phyloP scores from a whole-genome alignment of 2,329 filamentous ascomycete species.

The Alternaria metachromatica region DNA sequence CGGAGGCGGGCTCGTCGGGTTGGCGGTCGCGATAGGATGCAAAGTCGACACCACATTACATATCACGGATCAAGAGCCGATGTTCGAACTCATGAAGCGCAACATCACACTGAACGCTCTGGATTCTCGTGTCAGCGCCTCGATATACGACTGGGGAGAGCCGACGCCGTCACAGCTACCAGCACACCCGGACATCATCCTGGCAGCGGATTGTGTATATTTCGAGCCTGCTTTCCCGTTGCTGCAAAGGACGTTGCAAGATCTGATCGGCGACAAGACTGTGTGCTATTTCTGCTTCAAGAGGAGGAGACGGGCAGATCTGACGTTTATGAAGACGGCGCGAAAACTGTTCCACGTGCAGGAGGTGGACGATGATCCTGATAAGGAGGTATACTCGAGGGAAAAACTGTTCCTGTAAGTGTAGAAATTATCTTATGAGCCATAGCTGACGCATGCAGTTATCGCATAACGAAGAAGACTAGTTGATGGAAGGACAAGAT shows the following conservation, averaged over 20 bases:
- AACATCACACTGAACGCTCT: slow-evolving; percentile 86
- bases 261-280: slow-evolving; percentile 70
- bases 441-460: slow-evolving; percentile 14
- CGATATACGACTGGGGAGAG: slow-evolving; percentile 79
- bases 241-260: slow-evolving; percentile 76
- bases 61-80: slow-evolving; percentile 86
- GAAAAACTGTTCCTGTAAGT: slow-evolving; percentile 60
- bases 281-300: slow-evolving; percentile 94
- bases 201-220: slow-evolving; percentile 76
- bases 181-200: slow-evolving; percentile 75
- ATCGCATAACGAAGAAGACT: slow-evolving; percentile 30
- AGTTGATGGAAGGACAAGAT: neutral
- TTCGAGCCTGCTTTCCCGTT: slow-evolving; percentile 95
- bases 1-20: slow-evolving; percentile 83
- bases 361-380: slow-evolving; percentile 57
- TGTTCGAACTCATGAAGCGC: slow-evolving; percentile 83
- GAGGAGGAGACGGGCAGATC: slow-evolving; percentile 76
- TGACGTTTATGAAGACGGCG: slow-evolving; percentile 60
- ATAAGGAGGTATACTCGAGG: slow-evolving; percentile 53
- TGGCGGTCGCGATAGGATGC: slow-evolving; percentile 66
- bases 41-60: slow-evolving; percentile 65
- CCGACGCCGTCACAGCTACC: slow-evolving; percentile 50
- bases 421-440: fast-evolving
- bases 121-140: slow-evolving; percentile 66
- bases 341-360: slow-evolving; percentile 58